Evolutionary conservation across 176 grass and related monocot genomes (phyloP).

Genomic region (Elaeis guineensis): DNA sequence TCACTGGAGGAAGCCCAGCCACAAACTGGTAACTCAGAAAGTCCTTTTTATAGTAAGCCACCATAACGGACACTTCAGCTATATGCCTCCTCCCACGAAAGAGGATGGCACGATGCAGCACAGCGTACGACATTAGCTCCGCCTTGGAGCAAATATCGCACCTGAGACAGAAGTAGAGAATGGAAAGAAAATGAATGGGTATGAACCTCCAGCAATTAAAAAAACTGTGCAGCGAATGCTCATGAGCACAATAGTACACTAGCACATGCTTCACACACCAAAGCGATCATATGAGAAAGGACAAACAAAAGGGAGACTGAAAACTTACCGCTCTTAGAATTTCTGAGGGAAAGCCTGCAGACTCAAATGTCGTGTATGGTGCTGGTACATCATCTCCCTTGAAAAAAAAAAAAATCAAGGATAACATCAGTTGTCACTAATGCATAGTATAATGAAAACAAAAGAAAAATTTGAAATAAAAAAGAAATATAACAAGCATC

Average conservation of each 20-base stretch:
- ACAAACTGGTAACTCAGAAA: slow-evolving; percentile 27
- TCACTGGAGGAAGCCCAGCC: slow-evolving; percentile 35
- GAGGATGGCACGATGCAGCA: slow-evolving; percentile 20
- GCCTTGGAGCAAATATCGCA: slow-evolving; percentile 98
- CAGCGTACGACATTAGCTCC: slow-evolving; percentile 98
- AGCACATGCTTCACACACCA: not conserved
- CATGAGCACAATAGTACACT: slow-evolving; percentile 27
- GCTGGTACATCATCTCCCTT: slow-evolving; percentile 84
- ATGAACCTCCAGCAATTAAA: slow-evolving; percentile 26
- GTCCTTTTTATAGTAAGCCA: slow-evolving; percentile 38
- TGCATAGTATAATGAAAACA: too few species aligned
- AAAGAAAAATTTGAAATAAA: too few species aligned
- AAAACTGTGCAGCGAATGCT: slow-evolving; percentile 39
- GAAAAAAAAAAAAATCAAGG: slow-evolving; percentile 2
- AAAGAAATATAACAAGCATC: too few species aligned
- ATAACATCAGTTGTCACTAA: not conserved
- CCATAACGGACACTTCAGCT: slow-evolving; percentile 49
- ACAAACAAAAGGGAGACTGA: not conserved
- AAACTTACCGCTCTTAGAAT: slow-evolving; percentile 80
- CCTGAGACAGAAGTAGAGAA: slow-evolving; percentile 78
- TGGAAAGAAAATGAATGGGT: slow-evolving; percentile 13
- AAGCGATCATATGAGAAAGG: not conserved
- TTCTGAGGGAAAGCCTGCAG: slow-evolving; percentile 60
- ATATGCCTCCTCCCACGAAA: slow-evolving; percentile 14
- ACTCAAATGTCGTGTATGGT: slow-evolving; percentile 74